phyloP scores from a whole-genome alignment of 2,329 filamentous ascomycete species.

The Colletotrichum lini region DNA sequence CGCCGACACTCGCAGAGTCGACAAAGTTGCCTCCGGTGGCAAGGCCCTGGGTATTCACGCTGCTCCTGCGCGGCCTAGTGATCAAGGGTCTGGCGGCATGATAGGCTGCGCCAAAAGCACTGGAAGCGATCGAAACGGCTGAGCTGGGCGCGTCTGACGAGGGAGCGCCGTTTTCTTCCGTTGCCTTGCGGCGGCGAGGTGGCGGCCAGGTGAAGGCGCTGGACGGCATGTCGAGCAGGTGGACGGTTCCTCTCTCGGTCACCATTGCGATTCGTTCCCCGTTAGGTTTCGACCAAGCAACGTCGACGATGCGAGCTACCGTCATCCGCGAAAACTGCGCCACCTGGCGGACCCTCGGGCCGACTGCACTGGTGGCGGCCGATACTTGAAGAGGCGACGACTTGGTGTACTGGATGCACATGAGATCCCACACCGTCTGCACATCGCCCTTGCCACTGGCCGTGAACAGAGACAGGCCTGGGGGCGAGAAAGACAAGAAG shows the following conservation, averaged over 20 bases:
- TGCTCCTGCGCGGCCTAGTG: conserved; percentile 68
- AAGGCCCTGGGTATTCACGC: conserved; percentile 54
- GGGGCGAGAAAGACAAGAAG: conserved; percentile 83
- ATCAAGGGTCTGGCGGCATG: conserved; percentile 76
- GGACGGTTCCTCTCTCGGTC: conserved; percentile 94
- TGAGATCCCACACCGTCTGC: conserved; percentile 85
- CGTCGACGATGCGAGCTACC: conserved; percentile 89
- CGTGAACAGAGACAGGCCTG: conserved; percentile 81
- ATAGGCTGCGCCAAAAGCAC: conserved; percentile 78
- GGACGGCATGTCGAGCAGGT: conserved; percentile 88
- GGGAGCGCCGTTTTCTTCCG: conserved; percentile 61
- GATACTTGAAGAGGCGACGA: conserved; percentile 71
- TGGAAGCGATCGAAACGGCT: conserved; percentile 79
- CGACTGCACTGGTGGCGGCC: conserved; percentile 58
- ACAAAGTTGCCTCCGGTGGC: conserved; percentile 62
- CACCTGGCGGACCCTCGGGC: conserved; percentile 82
- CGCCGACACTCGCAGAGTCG: conserved; percentile 77
- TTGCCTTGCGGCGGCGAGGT: conserved; percentile 66
- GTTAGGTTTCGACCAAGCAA: conserved; percentile 86
- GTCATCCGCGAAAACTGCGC: conserved; percentile 94
- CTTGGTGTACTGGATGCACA: conserved; percentile 75
- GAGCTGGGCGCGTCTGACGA: conserved; percentile 65
- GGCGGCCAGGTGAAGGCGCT: conserved; percentile 92
- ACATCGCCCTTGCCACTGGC: conserved; percentile 88
- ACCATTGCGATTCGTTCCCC: conserved; percentile 90